Base-by-base conservation (phyloP, 345 rosid species). In the Syzygium aqueum region DNA sequence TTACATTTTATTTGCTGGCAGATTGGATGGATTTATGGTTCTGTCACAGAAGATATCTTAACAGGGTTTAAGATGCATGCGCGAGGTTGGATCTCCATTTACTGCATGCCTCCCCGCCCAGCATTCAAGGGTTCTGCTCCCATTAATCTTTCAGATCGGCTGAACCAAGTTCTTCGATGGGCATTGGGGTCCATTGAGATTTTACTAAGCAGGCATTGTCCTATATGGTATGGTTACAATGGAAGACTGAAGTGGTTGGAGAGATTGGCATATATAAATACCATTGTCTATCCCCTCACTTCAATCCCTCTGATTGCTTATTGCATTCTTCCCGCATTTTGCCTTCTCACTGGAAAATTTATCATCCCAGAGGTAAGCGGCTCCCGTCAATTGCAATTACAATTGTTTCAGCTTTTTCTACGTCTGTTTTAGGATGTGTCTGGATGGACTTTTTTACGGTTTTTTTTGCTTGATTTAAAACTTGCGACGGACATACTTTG, bases 61-160 rank as follows among this genome's bases (percentile, higher is more conserved):
- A 89, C 91, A 25, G 91, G 91, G 51, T 89, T 89, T 77, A 89
- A 89, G 83, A 89, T 89, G 91, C 91, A 89, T 73, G 87, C 89
- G 11, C 89, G 92, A 51, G 93, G 93, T 30, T 92, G 93, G 93
- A 89, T 87, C 87, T 92, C 93, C 23, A 89, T 92, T 86, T 92
- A 92, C 57, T 92, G 93, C 85, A 91, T 92, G 92, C 93, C 93
- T 0, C 43, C 46, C 3, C 91, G 86, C 37, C 85, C 93, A 8
- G 93, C 93, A 23, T 91, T 91, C 85, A 91, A 91, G 54, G 93
- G 93, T 83, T 91, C 93, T 61, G 93, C 92, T 73, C 93, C 93
- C 65, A 91, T 91, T 37, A 91, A 91, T 30, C 90, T 91, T 56
- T 91, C 93, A 7, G 92, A 91, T 87, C 92, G 93, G 83, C 88